Conservation (phyloP, 2,329 filamentous ascomycete genomes). For the Epichloe sp. region DNA sequence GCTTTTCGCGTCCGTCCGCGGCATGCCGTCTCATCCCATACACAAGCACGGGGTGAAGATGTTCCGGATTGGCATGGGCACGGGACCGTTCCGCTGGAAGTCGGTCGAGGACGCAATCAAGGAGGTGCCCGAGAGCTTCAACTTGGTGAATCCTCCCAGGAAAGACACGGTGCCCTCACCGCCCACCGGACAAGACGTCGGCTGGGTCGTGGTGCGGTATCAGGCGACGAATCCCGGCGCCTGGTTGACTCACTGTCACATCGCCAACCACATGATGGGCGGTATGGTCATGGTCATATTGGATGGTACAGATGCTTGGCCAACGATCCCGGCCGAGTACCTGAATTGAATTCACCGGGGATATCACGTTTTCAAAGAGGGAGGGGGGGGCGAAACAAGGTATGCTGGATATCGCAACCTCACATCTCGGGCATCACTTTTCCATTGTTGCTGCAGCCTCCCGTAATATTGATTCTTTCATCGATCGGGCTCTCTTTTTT, state of each 20-base stretch:
- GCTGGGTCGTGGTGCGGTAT: slow-evolving; percentile 39
- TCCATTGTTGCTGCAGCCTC: too few relatives aligned
- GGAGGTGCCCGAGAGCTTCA: slow-evolving; percentile 37
- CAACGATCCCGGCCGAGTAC: slow-evolving; percentile 27
- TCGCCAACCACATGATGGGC: slow-evolving; percentile 37
- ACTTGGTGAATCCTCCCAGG: slow-evolving; percentile 40
- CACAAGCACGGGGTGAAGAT: slow-evolving; percentile 53
- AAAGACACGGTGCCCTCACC: slow-evolving; percentile 28
- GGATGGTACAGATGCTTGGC: slow-evolving; percentile 33
- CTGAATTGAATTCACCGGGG: neutral
- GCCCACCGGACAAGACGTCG: slow-evolving; percentile 9
- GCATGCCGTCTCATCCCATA: slow-evolving; percentile 42
- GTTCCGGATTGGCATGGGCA: slow-evolving; percentile 40
- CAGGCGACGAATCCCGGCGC: slow-evolving; percentile 38
- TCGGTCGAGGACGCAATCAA: slow-evolving; percentile 38
- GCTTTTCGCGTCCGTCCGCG: slow-evolving; percentile 22
- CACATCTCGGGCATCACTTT: too few relatives aligned
- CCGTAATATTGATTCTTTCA: too few relatives aligned
- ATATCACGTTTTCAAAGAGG: too few relatives aligned
- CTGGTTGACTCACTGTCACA: slow-evolving; percentile 44
- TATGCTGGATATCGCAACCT: too few relatives aligned
- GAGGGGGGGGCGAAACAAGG: too few relatives aligned
- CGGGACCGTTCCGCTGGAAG: slow-evolving; percentile 36
- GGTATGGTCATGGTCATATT: slow-evolving; percentile 42
- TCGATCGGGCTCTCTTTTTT: too few relatives aligned